Evolutionary conservation across 2,329 filamentous ascomycete species (phyloP).

Genomic region (Intubia oerlemansii): DNA sequence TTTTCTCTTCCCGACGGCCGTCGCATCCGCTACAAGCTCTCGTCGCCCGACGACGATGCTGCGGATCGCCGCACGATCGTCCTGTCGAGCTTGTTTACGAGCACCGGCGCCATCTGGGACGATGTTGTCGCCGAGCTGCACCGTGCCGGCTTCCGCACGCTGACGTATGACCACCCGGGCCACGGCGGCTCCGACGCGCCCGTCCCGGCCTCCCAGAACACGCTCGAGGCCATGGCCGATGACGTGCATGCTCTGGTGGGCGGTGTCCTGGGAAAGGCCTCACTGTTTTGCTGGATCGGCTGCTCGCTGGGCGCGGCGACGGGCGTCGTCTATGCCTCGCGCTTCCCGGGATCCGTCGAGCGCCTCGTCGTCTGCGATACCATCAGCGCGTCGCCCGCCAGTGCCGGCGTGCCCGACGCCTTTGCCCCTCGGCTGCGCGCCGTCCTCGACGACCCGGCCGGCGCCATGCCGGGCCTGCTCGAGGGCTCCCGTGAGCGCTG

Average conservation of each 20-base stretch:
- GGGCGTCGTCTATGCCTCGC: slow-evolving; percentile 17
- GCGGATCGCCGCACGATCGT: slow-evolving; percentile 14
- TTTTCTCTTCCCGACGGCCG: slow-evolving; percentile 5
- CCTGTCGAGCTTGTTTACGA: slow-evolving; percentile 18
- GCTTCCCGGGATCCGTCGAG: slow-evolving; percentile 16
- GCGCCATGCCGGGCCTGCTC: background rate
- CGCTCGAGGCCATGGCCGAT: slow-evolving; percentile 17
- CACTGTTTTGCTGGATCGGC: slow-evolving; percentile 19
- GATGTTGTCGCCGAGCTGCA: slow-evolving; percentile 15
- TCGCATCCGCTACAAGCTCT: slow-evolving; percentile 2
- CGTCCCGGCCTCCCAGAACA: slow-evolving; percentile 13
- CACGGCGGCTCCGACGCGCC: slow-evolving; percentile 19
- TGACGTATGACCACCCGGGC: slow-evolving; percentile 21
- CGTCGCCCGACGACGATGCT: slow-evolving; percentile 1
- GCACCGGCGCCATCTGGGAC: slow-evolving; percentile 18
- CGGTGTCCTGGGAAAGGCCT: slow-evolving; percentile 11
- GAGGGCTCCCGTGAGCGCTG: slow-evolving; percentile 4
- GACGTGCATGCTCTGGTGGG: slow-evolving; percentile 16
- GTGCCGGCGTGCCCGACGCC: slow-evolving; percentile 14
- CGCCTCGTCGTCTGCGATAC: slow-evolving; percentile 20
- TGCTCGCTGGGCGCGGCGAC: slow-evolving; percentile 23
- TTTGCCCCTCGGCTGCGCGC: slow-evolving; percentile 16
- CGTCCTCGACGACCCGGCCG: slow-evolving; percentile 10
- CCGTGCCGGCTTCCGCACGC: slow-evolving; percentile 15
- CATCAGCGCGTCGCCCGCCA: slow-evolving; percentile 17